Evolutionary conservation across 2,329 filamentous ascomycete genomes (phyloP).

Genomic region (Colletotrichum viniferum): DNA sequence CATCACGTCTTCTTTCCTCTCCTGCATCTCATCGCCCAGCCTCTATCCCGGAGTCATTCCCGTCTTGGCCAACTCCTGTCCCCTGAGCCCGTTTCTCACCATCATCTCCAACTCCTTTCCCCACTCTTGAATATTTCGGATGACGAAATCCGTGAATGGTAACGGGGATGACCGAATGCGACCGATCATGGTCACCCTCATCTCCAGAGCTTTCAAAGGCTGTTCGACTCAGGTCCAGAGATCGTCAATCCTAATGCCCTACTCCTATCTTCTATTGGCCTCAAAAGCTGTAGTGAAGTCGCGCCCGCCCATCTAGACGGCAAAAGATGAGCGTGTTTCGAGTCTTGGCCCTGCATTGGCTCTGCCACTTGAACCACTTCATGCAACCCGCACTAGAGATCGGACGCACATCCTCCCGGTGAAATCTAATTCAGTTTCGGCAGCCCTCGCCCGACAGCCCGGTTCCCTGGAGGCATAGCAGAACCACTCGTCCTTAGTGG

Average conservation of each 20-base stretch:
- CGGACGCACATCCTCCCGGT: conserved; percentile 12
- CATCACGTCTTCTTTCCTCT: neutral
- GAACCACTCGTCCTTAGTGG: neutral
- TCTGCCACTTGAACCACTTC: neutral
- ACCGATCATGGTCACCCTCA: neutral
- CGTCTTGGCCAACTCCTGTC: conserved; percentile 1
- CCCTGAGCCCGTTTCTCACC: neutral
- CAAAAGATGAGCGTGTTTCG: conserved; percentile 10
- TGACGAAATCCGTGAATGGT: conserved; percentile 2
- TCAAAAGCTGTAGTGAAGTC: neutral
- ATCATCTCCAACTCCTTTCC: neutral
- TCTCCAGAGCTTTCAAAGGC: neutral
- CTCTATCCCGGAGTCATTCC: conserved; percentile 4
- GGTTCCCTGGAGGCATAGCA: neutral
- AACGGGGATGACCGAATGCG: neutral
- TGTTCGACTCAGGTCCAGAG: neutral
- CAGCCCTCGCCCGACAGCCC: neutral
- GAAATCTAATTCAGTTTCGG: neutral
- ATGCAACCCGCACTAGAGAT: conserved; percentile 7
- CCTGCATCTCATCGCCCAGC: neutral
- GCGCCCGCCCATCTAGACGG: neutral
- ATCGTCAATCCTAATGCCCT: neutral
- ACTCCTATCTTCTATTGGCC: neutral
- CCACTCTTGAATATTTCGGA: neutral
- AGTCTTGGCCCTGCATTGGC: neutral